A percentile compares a stretch with the other conserved stretches of the same genome.
phyloP scores from a whole-genome alignment of 768 basidiomycete species.

The Leucosporidium creatinivorum region DNA sequence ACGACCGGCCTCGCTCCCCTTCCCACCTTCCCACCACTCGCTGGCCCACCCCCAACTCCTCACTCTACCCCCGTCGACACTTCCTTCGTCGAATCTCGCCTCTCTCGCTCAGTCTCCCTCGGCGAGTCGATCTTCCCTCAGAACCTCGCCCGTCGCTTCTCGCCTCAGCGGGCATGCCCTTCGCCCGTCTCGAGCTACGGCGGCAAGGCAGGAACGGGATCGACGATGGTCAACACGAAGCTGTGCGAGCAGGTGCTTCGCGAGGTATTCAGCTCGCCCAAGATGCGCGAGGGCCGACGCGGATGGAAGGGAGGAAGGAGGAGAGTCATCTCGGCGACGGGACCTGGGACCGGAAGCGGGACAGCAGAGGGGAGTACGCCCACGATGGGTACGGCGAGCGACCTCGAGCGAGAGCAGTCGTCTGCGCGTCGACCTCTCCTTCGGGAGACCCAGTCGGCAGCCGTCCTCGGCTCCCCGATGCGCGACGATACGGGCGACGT shows the following conservation, averaged over 20 bases:
- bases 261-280: slow-evolving; percentile 58
- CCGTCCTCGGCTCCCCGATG: background rate
- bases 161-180: slow-evolving; percentile 5
- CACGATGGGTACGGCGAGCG: background rate
- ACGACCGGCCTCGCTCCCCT: slow-evolving; percentile 10
- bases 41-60: slow-evolving; percentile 20
- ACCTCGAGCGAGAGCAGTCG: background rate
- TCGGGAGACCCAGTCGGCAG: slow-evolving; percentile 17
- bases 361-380: background rate
- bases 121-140: slow-evolving; percentile 9
- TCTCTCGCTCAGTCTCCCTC: background rate
- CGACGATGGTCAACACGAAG: slow-evolving; percentile 85
- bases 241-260: slow-evolving; percentile 94
- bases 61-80: slow-evolving; percentile 29
- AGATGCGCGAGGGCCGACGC: slow-evolving; percentile 48
- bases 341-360: background rate
- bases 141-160: slow-evolving; percentile 11
- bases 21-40: slow-evolving; percentile 16
- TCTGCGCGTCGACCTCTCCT: slow-evolving; percentile 10
- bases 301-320: slow-evolving; percentile 29
- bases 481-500: background rate
- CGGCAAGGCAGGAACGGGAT: slow-evolving; percentile 47
- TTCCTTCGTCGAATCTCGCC: background rate
- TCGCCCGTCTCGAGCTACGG: slow-evolving; percentile 1
- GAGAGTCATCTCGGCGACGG: background rate